Evolutionary conservation across 768 basidiomycete species (phyloP).

Genomic region (Tricholoma sp.): DNA sequence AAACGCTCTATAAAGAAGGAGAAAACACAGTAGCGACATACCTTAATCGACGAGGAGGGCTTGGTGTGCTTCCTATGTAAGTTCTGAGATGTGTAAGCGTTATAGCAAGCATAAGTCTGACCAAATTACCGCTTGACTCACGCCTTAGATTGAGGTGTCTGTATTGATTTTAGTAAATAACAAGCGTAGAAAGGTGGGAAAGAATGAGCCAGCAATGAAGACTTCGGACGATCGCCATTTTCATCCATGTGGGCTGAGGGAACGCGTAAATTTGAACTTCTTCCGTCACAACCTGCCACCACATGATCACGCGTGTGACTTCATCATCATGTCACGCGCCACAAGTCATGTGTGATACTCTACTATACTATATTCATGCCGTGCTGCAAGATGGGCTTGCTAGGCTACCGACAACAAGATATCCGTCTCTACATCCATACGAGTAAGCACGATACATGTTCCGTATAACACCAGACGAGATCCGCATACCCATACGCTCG

Average conservation of each 20-base stretch:
- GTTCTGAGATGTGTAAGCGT: conserved; percentile 35
- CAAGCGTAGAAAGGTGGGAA: conserved; percentile 77
- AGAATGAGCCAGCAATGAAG: conserved; percentile 32
- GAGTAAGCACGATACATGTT: conserved; percentile 35
- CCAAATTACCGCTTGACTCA: conserved; percentile 14
- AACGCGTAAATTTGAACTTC: no score
- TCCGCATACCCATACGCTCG: conserved; percentile 35
- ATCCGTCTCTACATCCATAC: conserved; percentile 36
- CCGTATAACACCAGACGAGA: conserved; percentile 27
- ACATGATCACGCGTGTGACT: no score
- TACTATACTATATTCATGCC: no score
- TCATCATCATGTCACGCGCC: no score
- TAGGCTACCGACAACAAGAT: conserved; percentile 34
- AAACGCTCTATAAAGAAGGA: background rate
- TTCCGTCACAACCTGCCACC: no score
- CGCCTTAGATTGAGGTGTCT: conserved; percentile 44
- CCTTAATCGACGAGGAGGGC: conserved; percentile 62
- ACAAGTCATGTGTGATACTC: no score
- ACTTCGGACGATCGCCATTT: background rate
- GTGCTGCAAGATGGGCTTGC: conserved; percentile 9
- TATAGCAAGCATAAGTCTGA: background rate
- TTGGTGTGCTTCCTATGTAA: conserved; percentile 73
- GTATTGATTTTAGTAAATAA: conserved; percentile 70
- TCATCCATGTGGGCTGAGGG: background rate
- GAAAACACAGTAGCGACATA: conserved; percentile 18